These are phyloP conservation scores for Collybiopsis luxurians DNA, from an alignment of 768 basidiomycete species.

Conservation along the genomic window DNA sequence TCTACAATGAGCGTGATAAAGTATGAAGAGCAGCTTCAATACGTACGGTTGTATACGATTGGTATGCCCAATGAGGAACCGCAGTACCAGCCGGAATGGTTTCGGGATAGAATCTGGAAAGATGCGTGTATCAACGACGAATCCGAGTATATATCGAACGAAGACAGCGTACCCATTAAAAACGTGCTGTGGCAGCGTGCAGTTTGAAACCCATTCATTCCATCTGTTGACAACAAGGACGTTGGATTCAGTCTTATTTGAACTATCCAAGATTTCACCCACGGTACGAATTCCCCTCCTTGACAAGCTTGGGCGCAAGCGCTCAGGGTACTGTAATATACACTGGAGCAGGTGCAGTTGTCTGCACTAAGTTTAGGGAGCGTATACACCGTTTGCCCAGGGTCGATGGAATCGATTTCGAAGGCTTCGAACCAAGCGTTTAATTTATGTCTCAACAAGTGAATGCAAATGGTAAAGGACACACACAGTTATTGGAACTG, in stretches of 20 bases:
- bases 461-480: no score
- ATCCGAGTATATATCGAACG: background rate
- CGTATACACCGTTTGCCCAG: background rate
- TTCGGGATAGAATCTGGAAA: background rate
- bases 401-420: background rate
- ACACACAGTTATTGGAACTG: no score
- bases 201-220: background rate
- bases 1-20: no score
- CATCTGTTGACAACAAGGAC: background rate
- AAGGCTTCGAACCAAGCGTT: background rate
- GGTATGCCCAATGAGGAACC: background rate
- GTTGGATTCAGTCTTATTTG: background rate
- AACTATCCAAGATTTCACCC: background rate
- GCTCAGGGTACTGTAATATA: conserved; percentile 1
- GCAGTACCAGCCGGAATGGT: background rate
- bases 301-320: conserved; percentile 2
- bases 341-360: conserved; percentile 2
- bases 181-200: background rate
- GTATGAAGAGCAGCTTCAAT: no score
- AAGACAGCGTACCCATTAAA: background rate
- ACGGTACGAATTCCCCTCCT: background rate
- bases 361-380: background rate
- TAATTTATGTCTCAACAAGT: no score
- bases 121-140: background rate
- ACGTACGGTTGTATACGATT: no score